Conservation (phyloP, 2,329 filamentous ascomycete genomes). For the Salinomyces thailandicus region DNA sequence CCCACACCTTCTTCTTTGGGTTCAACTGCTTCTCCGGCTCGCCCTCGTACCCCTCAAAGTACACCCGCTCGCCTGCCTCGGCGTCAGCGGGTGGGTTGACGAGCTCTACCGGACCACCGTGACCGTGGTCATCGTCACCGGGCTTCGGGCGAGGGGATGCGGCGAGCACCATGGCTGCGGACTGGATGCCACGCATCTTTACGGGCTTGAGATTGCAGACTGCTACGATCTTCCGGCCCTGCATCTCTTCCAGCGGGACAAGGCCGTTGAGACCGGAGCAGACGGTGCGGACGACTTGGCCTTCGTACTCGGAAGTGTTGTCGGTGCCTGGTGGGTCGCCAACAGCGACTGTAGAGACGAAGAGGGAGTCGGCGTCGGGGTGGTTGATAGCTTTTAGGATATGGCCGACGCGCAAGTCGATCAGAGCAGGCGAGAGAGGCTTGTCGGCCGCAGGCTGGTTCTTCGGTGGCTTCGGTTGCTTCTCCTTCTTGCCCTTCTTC, state of each 20-base stretch:
- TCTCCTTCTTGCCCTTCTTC: conserved; percentile 64
- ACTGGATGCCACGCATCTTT: conserved; percentile 89
- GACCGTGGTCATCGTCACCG: conserved; percentile 65
- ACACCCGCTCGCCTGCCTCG: conserved; percentile 76
- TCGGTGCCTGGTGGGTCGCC: conserved; percentile 77
- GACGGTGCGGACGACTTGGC: conserved; percentile 84
- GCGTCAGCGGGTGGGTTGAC: conserved; percentile 70
- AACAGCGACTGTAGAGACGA: conserved; percentile 88
- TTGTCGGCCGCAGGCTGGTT: conserved; percentile 54
- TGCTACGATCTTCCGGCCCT: conserved; percentile 85
- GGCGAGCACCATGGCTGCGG: conserved; percentile 82
- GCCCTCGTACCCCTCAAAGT: conserved; percentile 88
- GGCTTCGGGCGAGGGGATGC: conserved; percentile 76
- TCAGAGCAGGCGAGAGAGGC: conserved; percentile 70
- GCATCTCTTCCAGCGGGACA: conserved; percentile 90
- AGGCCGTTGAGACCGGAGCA: conserved; percentile 95
- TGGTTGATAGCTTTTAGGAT: conserved; percentile 93
- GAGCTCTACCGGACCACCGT: conserved; percentile 85
- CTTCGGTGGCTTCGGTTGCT: conserved; percentile 62
- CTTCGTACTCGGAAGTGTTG: conserved; percentile 84
- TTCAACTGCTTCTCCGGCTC: conserved; percentile 90
- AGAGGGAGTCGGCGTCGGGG: conserved; percentile 92
- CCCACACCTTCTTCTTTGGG: conserved; percentile 99
- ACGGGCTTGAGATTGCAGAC: conserved; percentile 98
- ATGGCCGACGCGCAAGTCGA: conserved; percentile 92